Evolutionary conservation across 2,329 filamentous ascomycete species (phyloP), one percentile per base, ranked within the genome.

Genomic region (Davidsoniella australis): DNA sequence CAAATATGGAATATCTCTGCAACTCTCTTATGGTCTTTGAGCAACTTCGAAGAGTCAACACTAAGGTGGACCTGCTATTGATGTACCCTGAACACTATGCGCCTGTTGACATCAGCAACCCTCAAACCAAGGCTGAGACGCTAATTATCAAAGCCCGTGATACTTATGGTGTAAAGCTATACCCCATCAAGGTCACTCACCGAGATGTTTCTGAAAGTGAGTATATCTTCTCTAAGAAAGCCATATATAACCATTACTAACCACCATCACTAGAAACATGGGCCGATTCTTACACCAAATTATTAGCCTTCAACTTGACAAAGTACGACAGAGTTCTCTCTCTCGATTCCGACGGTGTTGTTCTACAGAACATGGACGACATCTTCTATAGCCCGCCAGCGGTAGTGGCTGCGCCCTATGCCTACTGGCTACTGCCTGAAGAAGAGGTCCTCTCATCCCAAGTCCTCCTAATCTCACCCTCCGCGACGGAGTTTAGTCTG

Each of bases 281-380:
- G 78, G 72, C 76, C 50, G 71, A 74, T 36, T 77, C 73, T 2
- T 77, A 76, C 56, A 80, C 78, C 18, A 85, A 85, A 59, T 70
- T 83, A 33, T 68, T 81, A 17, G 76, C 78, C 2, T 85, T 83
- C 58, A 78, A 78, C 52, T 75, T 82, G 47, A 75, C 73, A 0
- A 68, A 78, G 49, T 84, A 82, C 38, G 50, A 53, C 0, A 59
- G 62, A 0, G 66, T 71, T 1, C 55, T 66, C 6, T 75, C 78
- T 43, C 60, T 70, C 0, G 68, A 85, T 59, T 80, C 78, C 7
- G 80, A 85, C 57, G 68, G 75, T 18, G 73, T 73, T 1, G 63
- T 85, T 2, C 68, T 82, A 3, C 67, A 78, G 52, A 63, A 68
- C 18, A 72, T 85, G 68, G 82, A 86, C 56, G 80, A 85, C 49